Base-by-base conservation (phyloP, 208 protist species). In the Leishmania braziliensis region DNA sequence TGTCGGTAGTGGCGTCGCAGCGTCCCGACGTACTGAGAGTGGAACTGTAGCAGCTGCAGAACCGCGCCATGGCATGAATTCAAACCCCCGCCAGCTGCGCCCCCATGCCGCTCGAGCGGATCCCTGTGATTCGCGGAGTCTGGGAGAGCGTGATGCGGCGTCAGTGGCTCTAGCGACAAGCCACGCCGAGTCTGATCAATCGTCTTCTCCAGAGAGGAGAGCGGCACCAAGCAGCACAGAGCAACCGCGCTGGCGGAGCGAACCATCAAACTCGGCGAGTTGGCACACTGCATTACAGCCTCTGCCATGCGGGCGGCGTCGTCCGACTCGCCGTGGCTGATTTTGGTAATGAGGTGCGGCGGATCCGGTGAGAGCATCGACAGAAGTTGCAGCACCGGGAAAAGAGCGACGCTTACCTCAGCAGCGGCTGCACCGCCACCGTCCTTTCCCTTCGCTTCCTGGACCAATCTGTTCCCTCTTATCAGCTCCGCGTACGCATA, bases 371-470 rank as follows among this genome's bases (percentile, higher is more conserved):
- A 90, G 36, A 98, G 89, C 92, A 97, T 95, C 0, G 95, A 98
- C 53, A 98, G 88, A 82, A 98, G 91, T 78, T 98, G 93, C 62
- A 98, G 84, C 18, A 98, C 85, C 18, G 97, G 97, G 76, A 97
- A 98, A 36, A 97, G 85, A 14, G 87, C 88, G 23, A 96, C 83
- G 75, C 84, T 90, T 5, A 88, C 84, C 39, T 53, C 26, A 23
- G 46, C 69, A 51, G 46, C 26, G 8, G 69, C 51, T 50, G 69
- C 46, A 12, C 23, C 16, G 53, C 48, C 69, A 12, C 46, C 46
- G 6, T 84, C 63, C 20, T 79, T 56, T 9, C 60, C 58, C 66
- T 54, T 26, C 39, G 62, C 70, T 60, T 62, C 46, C 51, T 36
- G 73, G 12, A 87, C 50, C 63, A 83, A 36, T 1, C 76, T 54